Evolutionary conservation across 2,329 filamentous ascomycete genomes (phyloP).

Genomic region (Arthroderma uncinatum): DNA sequence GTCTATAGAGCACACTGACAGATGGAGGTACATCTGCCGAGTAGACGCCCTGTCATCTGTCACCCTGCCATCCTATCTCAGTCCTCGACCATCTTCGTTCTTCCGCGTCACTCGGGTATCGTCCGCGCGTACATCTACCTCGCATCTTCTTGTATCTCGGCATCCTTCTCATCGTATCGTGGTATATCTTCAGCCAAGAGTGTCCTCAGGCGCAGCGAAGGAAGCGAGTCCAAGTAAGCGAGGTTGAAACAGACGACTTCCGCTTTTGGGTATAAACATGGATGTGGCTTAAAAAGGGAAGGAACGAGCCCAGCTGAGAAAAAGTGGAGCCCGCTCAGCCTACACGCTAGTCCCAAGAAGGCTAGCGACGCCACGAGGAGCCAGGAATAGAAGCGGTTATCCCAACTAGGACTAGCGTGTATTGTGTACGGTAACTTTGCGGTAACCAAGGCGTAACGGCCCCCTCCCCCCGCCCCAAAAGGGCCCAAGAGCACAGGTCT

Average conservation of each 20-base stretch:
- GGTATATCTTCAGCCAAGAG: not conserved
- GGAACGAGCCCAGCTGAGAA: not conserved
- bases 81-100: too few relatives aligned
- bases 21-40: too few relatives aligned
- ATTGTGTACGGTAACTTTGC: not conserved
- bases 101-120: not conserved
- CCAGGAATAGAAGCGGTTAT: not conserved
- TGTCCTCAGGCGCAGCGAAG: not conserved
- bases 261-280: not conserved
- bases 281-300: not conserved
- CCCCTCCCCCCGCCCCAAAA: not conserved
- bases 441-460: not conserved
- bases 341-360: not conserved
- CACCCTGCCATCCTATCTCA: too few relatives aligned
- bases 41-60: too few relatives aligned
- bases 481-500: too few relatives aligned
- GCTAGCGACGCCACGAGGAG: constrained; percentile 3
- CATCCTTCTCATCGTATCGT: not conserved
- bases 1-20: too few relatives aligned
- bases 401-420: not conserved
- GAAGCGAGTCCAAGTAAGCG: not conserved
- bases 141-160: not conserved
- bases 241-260: not conserved
- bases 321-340: not conserved
- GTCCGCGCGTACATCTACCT: not conserved